Evolutionary conservation across 805 yeast genomes (phyloP), one percentile per base, ranked within the genome.

Genomic region (Isabelozyma rhagii): DNA sequence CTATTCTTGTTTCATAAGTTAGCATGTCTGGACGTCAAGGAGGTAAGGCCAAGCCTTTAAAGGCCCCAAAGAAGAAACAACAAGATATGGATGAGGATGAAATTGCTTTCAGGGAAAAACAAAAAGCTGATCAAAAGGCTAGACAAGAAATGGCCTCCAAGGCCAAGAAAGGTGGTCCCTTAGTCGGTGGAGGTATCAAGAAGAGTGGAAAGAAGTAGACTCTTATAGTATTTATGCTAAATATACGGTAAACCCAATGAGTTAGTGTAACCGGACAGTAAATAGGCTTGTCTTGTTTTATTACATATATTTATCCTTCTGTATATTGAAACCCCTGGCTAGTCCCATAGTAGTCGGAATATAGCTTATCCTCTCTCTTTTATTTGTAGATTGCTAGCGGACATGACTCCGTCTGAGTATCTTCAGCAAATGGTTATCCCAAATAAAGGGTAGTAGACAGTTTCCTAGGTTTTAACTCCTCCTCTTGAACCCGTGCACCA

Each of bases 21-120:
- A 64, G 41, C 43, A 90, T 91, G 97, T 90, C 97, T 46, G 91
- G 96, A 62, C 91, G 97, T 77, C 97, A 92, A 79, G 97, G 97
- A 66, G 97, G 97, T 64, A 92, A 92, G 70, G 84, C 92, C 52
- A 92, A 92, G 83, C 97, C 91, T 75, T 77, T 87, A 59, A 87
- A 87, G 81, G 84, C 83, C 8, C 87, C 93, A 59, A 93, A 89
- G 85, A 90, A 90, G 81, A 80, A 81, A 63, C 77, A 75, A 49
- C 87, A 84, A 54, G 90, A 86, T 29, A 67, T 72, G 53, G 96
- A 91, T 67, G 97, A 92, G 2, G 97, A 92, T 51, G 97, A 91
- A 55, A 48, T 78, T 28, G 97, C 97, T 4, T 91, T 84, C 81
- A 89, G 89, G 77, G 93, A 87, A 63, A 92, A 91, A 79, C 96